A percentile compares a stretch with the other conserved stretches of the same genome.
phyloP scores from a whole-genome alignment of 176 grass and related monocot genomes.

The Alopecurus myosuroides region DNA sequence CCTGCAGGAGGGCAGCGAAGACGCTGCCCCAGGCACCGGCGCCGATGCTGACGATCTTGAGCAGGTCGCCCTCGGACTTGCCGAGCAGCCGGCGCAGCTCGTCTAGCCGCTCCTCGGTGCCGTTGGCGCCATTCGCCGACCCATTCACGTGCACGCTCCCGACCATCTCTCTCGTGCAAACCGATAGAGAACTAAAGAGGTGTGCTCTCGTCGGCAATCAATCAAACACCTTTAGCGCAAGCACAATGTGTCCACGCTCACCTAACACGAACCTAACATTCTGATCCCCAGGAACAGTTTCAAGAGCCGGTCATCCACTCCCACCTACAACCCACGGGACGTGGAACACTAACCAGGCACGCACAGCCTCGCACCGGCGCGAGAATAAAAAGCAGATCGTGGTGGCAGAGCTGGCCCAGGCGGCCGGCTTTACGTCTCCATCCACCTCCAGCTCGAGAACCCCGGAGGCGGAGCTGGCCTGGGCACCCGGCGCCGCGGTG shows the following conservation, averaged over 20 bases:
- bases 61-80: constrained; percentile 78
- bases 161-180: constrained; percentile 42
- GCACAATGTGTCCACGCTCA: constrained; percentile 23
- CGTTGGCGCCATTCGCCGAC: constrained; percentile 33
- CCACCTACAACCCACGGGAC: constrained; percentile 32
- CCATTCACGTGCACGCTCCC: constrained; percentile 67
- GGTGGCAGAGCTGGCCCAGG: neutral
- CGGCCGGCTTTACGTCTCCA: constrained; percentile 7
- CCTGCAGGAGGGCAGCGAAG: constrained; percentile 87
- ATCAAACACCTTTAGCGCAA: constrained; percentile 25
- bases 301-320: constrained; percentile 43
- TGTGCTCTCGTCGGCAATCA: constrained; percentile 6
- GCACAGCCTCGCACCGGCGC: neutral
- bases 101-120: constrained; percentile 71
- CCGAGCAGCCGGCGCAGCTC: constrained; percentile 75
- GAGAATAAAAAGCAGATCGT: constrained; percentile 2
- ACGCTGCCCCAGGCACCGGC: constrained; percentile 96
- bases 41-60: constrained; percentile 95
- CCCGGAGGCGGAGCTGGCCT: constrained; percentile 10
- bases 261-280: constrained; percentile 33
- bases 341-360: neutral
- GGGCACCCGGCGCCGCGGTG: constrained; percentile 20
- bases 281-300: neutral
- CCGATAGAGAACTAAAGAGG: neutral
- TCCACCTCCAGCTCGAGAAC: constrained; percentile 47